Base-by-base conservation (phyloP, 805 yeast species). In the Yamadazyma laniorum region DNA sequence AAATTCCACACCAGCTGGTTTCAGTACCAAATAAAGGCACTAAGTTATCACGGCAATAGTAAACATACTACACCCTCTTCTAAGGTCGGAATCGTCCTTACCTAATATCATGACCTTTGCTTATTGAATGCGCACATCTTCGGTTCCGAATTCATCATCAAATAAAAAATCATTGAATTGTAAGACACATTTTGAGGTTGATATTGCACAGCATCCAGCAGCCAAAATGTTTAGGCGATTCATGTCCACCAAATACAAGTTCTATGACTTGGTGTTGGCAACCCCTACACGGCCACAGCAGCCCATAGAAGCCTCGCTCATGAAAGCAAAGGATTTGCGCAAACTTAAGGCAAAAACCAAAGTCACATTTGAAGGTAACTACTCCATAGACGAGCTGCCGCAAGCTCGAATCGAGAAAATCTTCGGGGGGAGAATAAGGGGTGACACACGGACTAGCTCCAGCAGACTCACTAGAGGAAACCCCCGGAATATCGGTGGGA, bases 381-480 rank as follows among this genome's bases (percentile, higher is more conserved):
- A 63, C 46, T 27, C 43, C 5, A 23, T 59, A n/a, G 40, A 47
- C 15, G 36, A 55, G 17, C 54, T 75, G 0, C 64, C 74, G 0
- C 77, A 72, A 39, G 74, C 75, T 32, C 63, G 77, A 36, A 70
- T 78, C 53, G 55, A 58, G 14, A 59, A 56, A 29, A 72, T 78
- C 1, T 79, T 79, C 57, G 84, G 84, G 0, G 78, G 79, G 0
- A 58, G 82, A 37, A 54, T 77, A 23, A 72, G 70, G 42, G 84
- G 83, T 4, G 79, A 72, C 15, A 61, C 65, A 4, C 65, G 79
- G 6, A 50, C 52, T 25, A 56, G 70, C 12, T 63, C 72, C 1
- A 61, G 69, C 47, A 48, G 73, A 37, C 41, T 62, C 11, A 41
- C 49, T 8, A 42, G 67, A 41, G 72, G 71, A 4, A 58, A 67